phyloP scores from a whole-genome alignment of 2,329 filamentous ascomycete species.

The Cercospora janseana region DNA sequence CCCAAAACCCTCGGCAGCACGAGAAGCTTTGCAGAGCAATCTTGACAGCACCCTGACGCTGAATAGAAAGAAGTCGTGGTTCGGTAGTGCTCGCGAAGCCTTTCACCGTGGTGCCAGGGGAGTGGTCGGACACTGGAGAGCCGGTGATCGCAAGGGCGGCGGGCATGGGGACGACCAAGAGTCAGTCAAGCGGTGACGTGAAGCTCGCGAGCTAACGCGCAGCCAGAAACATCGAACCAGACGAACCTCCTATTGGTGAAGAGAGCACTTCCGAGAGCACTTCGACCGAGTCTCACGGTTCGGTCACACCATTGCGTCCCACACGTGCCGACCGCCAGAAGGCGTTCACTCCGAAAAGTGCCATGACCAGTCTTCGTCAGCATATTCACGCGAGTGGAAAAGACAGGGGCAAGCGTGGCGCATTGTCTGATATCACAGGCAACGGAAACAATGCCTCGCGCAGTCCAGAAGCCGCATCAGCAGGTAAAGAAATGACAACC shows the following conservation, averaged over 20 bases:
- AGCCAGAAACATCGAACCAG: slow-evolving; percentile 1
- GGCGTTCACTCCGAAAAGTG: slow-evolving; percentile 23
- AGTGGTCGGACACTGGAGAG: slow-evolving; percentile 17
- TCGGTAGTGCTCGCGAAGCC: slow-evolving; percentile 24
- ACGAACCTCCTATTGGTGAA: background rate
- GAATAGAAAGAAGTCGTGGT: slow-evolving; percentile 28
- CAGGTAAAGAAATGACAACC: background rate
- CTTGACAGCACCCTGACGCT: slow-evolving; percentile 22
- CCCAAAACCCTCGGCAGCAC: slow-evolving; percentile 19
- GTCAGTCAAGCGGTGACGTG: background rate
- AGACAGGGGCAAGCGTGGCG: slow-evolving; percentile 19
- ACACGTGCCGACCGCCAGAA: slow-evolving; percentile 13
- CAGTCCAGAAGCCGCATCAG: slow-evolving; percentile 3
- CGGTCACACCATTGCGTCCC: slow-evolving; percentile 18
- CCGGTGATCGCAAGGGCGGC: slow-evolving; percentile 6
- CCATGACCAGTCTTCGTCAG: slow-evolving; percentile 25
- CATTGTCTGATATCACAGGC: slow-evolving; percentile 15
- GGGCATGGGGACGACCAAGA: slow-evolving; percentile 8
- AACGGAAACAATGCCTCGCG: background rate
- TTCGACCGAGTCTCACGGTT: slow-evolving; percentile 3
- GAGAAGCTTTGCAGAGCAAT: slow-evolving; percentile 22
- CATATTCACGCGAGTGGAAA: slow-evolving; percentile 22
- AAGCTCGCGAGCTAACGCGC: background rate
- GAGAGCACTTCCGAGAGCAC: slow-evolving; percentile 1
- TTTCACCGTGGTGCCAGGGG: slow-evolving; percentile 20